Conservation (phyloP, 441 rosid genomes). For the Syzygium syzygioides region DNA sequence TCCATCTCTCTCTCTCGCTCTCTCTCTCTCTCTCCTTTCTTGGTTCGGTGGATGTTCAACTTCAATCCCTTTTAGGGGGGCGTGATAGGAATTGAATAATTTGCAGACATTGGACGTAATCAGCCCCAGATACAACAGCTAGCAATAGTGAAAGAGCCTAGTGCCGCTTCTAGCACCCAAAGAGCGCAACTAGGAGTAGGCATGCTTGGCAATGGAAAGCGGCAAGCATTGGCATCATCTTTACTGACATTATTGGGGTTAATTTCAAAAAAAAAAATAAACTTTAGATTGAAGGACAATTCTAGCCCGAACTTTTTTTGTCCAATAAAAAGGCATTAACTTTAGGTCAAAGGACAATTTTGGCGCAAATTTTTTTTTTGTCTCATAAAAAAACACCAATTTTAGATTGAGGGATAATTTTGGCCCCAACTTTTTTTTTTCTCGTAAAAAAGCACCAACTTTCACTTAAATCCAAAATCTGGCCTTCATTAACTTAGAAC, state of each 20-base stretch:
- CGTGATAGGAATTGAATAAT: neutral
- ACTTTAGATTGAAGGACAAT: rapidly evolving
- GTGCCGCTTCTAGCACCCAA: neutral
- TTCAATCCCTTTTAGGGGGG: neutral
- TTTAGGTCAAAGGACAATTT: too few relatives aligned
- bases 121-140: neutral
- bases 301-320: too few relatives aligned
- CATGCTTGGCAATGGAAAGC: neutral
- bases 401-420: too few relatives aligned
- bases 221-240: neutral
- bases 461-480: too few relatives aligned
- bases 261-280: too few relatives aligned
- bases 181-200: neutral
- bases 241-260: neutral
- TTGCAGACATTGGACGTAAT: neutral
- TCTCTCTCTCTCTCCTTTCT: neutral
- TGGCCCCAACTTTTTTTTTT: too few relatives aligned
- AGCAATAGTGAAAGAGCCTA: neutral
- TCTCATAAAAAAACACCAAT: too few relatives aligned
- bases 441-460: too few relatives aligned
- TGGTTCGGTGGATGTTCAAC: neutral
- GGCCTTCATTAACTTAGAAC: too few relatives aligned
- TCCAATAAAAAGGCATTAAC: too few relatives aligned
- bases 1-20: neutral
- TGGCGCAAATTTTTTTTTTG: too few relatives aligned